Evolutionary conservation across 1,284 basidiomycete genomes (phyloP).

Genomic region (Heterobasidion annosum): DNA sequence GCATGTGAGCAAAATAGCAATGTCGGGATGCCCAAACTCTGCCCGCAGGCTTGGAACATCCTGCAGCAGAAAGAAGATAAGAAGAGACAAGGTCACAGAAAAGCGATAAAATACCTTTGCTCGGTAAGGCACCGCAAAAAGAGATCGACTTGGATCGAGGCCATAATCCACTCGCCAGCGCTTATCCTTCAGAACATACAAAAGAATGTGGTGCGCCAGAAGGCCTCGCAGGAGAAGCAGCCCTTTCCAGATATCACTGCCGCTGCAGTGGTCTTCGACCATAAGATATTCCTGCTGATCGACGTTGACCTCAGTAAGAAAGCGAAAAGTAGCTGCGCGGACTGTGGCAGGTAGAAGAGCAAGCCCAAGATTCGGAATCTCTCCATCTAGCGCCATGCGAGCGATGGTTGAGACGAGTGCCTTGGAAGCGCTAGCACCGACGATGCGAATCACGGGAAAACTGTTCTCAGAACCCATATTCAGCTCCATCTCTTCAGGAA

Average conservation of each 20-base stretch:
- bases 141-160: not conserved
- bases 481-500: constrained; percentile 3
- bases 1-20: constrained; percentile 37
- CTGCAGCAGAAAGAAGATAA: not conserved
- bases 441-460: constrained; percentile 11
- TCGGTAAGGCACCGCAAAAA: constrained; percentile 4
- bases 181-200: constrained; percentile 25
- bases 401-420: constrained; percentile 3
- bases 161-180: constrained; percentile 5
- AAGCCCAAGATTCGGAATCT: constrained; percentile 4
- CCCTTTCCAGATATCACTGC: constrained; percentile 19
- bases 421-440: constrained; percentile 1
- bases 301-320: constrained; percentile 4
- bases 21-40: constrained; percentile 47
- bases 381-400: constrained; percentile 6
- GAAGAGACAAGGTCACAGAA: not conserved
- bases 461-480: not conserved
- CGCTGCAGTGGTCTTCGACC: constrained; percentile 11
- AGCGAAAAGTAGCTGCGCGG: constrained; percentile 5
- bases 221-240: constrained; percentile 35
- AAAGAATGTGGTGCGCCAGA: constrained; percentile 19
- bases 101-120: constrained; percentile 1
- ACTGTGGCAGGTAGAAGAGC: constrained; percentile 6
- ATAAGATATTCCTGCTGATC: not conserved
- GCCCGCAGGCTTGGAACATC: constrained; percentile 38